phyloP scores from a whole-genome alignment of 1,284 basidiomycete genomes.

The Blastosporella zonata region DNA sequence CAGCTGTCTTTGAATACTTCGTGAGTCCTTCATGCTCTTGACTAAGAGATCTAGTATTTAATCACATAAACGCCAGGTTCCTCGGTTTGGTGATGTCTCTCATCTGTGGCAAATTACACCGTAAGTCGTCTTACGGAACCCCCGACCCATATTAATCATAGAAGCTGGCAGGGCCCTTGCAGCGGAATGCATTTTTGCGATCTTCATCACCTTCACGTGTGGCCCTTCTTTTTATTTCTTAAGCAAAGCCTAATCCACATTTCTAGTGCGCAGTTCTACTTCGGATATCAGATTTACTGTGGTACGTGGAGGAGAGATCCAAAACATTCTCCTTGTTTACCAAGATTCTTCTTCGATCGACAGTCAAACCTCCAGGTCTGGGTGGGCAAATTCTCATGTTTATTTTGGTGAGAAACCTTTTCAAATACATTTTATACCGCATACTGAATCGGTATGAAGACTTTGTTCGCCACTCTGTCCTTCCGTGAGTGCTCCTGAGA shows the following conservation, averaged over 20 bases:
- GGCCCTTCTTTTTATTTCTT: neutral
- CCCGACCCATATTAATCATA: neutral
- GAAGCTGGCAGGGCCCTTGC: neutral
- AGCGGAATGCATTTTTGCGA: conserved; percentile 2
- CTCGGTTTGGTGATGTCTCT: conserved; percentile 4
- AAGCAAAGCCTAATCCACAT: neutral
- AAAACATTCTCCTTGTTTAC: neutral
- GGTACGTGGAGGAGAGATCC: neutral
- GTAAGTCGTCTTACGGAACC: neutral
- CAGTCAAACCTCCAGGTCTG: conserved; percentile 3
- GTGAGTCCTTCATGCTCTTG: neutral
- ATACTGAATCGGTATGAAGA: neutral
- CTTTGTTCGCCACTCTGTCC: neutral
- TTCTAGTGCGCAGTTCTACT: conserved; percentile 4
- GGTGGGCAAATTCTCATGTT: neutral
- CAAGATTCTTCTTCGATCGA: neutral
- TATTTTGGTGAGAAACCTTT: conserved; percentile 1
- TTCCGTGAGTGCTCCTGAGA: neutral
- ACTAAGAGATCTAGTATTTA: neutral
- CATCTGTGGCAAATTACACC: conserved; percentile 4
- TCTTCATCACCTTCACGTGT: conserved; percentile 5
- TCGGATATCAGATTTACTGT: conserved; percentile 6
- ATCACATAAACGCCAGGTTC: neutral
- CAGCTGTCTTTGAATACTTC: conserved; percentile 4
- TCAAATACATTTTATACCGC: neutral